Percentiles rank a stretch among this genome's conserved stretches.
Conservation (phyloP, 148 eudicot genomes). For the Nepenthes gracilis region DNA sequence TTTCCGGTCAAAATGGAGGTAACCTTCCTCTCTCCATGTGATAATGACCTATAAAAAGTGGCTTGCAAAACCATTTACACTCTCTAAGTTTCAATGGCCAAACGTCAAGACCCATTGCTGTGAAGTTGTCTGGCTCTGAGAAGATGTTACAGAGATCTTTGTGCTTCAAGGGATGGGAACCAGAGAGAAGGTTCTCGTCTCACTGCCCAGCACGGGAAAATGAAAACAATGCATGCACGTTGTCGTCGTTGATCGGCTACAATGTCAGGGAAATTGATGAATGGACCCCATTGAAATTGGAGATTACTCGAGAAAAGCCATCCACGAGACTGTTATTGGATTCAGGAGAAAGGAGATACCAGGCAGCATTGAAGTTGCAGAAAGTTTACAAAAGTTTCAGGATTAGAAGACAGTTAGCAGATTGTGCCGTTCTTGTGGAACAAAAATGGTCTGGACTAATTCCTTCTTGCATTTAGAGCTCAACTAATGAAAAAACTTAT, state of each 20-base stretch:
- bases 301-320: not conserved
- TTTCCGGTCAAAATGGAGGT: too few relatives aligned
- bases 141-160: slow-evolving; percentile 28
- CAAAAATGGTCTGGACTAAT: slow-evolving; percentile 20
- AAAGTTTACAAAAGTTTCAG: slow-evolving; percentile 35
- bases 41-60: too few relatives aligned
- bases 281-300: not conserved
- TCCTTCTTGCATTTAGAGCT: not conserved
- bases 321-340: not conserved
- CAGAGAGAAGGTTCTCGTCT: slow-evolving; percentile 16
- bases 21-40: too few relatives aligned
- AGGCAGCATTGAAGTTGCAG: slow-evolving; percentile 33
- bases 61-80: too few relatives aligned
- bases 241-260: slow-evolving; percentile 2
- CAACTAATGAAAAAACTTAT: too few relatives aligned
- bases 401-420: slow-evolving; percentile 37
- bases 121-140: slow-evolving; percentile 18
- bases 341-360: not conserved
- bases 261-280: slow-evolving; percentile 4
- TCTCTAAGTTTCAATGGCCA: too few relatives aligned
- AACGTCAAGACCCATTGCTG: not conserved
- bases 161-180: slow-evolving; percentile 27
- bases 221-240: not conserved
- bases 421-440: slow-evolving; percentile 38
- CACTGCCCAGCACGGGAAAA: slow-evolving; percentile 9